Percentiles rank a stretch among this genome's conserved stretches.
These are phyloP conservation scores for Pseudoturritis turrita DNA, from an alignment of 345 rosid species.

Conservation along the genomic window DNA sequence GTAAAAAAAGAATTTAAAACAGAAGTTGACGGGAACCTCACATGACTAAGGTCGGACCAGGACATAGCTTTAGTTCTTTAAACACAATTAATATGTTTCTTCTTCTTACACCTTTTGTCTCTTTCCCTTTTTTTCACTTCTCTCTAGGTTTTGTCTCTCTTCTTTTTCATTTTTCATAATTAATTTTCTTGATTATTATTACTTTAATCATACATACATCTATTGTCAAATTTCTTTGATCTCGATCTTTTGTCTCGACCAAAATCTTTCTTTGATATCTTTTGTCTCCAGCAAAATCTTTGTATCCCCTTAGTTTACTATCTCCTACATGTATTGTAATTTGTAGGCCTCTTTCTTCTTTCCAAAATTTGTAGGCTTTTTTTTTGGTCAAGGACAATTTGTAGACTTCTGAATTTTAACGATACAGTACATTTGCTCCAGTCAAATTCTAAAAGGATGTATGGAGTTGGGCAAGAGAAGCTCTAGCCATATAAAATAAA, in stretches of 20 bases:
- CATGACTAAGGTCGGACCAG: constrained; percentile 24
- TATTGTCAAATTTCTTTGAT: constrained; percentile 5
- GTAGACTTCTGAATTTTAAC: background rate
- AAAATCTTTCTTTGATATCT: constrained; percentile 19
- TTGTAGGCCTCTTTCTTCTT: background rate
- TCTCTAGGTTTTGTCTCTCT: constrained; percentile 19
- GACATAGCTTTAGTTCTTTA: constrained; percentile 26
- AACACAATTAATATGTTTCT: constrained; percentile 27
- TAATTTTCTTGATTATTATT: background rate
- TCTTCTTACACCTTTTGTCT: constrained; percentile 28
- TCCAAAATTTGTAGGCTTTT: background rate
- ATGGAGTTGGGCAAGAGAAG: too few relatives aligned
- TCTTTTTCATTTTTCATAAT: background rate
- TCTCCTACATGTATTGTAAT: background rate
- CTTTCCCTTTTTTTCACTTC: background rate
- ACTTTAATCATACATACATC: constrained; percentile 3
- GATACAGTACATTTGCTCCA: too few relatives aligned
- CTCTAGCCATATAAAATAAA: too few relatives aligned
- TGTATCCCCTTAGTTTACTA: background rate
- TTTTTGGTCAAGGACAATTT: background rate
- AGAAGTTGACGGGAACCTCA: constrained; percentile 28
- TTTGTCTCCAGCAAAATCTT: constrained; percentile 1
- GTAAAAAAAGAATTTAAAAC: background rate
- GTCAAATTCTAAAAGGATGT: too few relatives aligned
- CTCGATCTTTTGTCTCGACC: constrained; percentile 4